Evolutionary conservation across 108 stramenopile genomes (phyloP).

Genomic region (Fragilariopsis cylindrus): DNA sequence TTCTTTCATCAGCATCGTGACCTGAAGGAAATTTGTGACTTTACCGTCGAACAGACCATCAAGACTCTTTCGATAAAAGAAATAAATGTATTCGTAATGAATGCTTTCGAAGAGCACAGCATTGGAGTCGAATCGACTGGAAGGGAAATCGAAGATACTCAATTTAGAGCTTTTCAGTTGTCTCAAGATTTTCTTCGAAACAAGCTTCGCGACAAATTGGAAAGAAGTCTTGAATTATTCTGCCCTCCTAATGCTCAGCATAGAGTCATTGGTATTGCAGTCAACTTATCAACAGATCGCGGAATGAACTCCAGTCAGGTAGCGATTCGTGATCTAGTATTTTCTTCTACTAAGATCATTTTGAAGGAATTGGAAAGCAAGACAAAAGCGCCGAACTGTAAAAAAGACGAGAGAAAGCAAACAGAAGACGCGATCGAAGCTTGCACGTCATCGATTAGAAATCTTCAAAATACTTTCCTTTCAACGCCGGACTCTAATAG

Average conservation of each 20-base stretch:
- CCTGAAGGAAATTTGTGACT: slow-evolving; percentile 66
- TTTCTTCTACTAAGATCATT: neutral
- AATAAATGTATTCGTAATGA: neutral
- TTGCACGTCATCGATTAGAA: slow-evolving; percentile 1
- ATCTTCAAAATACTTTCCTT: neutral
- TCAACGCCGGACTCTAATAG: neutral
- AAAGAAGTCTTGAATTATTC: slow-evolving; percentile 17
- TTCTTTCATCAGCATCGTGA: slow-evolving; percentile 85
- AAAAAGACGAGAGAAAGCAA: neutral
- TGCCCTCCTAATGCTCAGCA: slow-evolving; percentile 1
- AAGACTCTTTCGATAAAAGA: slow-evolving; percentile 34
- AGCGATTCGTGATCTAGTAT: neutral
- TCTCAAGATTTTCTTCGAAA: slow-evolving; percentile 10
- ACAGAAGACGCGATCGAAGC: slow-evolving; percentile 6
- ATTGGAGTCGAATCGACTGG: slow-evolving; percentile 12
- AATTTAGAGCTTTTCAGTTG: slow-evolving; percentile 2
- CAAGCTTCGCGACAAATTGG: neutral
- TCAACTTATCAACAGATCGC: slow-evolving; percentile 19
- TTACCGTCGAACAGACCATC: slow-evolving; percentile 45
- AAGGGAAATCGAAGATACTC: slow-evolving; percentile 7
- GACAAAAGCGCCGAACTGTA: neutral
- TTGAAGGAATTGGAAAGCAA: neutral
- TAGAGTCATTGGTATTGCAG: slow-evolving; percentile 16
- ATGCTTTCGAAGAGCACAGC: slow-evolving; percentile 6
- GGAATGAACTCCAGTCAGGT: slow-evolving; percentile 18